Evolutionary conservation across 2,329 filamentous ascomycete genomes (phyloP).

Genomic region (Xylariaceae sp.): DNA sequence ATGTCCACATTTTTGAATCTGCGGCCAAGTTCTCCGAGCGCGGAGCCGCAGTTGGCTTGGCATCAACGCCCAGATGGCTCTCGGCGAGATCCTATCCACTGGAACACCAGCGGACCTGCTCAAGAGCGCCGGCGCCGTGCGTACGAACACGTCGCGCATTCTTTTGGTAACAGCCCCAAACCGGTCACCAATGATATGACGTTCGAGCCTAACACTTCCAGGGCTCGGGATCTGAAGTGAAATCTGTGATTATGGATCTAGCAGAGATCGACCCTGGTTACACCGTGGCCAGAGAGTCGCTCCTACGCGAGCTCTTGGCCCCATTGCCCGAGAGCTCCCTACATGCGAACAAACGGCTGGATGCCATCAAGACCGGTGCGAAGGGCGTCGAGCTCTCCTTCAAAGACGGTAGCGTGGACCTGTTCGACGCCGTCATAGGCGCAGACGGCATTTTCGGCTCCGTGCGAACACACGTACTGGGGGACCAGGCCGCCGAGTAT

Average conservation of each 20-base stretch:
- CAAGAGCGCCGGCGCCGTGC: constrained; percentile 8
- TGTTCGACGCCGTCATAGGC: constrained; percentile 18
- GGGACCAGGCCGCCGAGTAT: background rate
- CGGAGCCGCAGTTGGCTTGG: constrained; percentile 11
- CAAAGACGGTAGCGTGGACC: background rate
- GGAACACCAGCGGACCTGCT: constrained; percentile 4
- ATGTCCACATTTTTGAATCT: constrained; percentile 12
- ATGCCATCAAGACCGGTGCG: background rate
- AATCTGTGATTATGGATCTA: background rate
- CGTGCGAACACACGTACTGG: constrained; percentile 13
- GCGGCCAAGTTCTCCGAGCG: constrained; percentile 14
- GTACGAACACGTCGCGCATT: constrained; percentile 4
- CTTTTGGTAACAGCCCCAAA: background rate
- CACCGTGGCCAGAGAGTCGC: background rate
- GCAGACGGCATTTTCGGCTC: constrained; percentile 19
- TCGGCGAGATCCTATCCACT: constrained; percentile 7
- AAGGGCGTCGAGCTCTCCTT: background rate
- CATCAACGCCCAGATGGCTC: constrained; percentile 6
- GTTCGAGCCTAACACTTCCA: too few relatives aligned
- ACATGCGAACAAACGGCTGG: background rate
- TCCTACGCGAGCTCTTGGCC: background rate
- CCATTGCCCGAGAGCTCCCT: background rate
- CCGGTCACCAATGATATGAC: too few relatives aligned
- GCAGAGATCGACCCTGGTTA: background rate
- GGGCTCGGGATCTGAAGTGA: background rate